Conservation (phyloP, 495 filamentous ascomycete genomes). For the Trichocladium uniseriatum region DNA sequence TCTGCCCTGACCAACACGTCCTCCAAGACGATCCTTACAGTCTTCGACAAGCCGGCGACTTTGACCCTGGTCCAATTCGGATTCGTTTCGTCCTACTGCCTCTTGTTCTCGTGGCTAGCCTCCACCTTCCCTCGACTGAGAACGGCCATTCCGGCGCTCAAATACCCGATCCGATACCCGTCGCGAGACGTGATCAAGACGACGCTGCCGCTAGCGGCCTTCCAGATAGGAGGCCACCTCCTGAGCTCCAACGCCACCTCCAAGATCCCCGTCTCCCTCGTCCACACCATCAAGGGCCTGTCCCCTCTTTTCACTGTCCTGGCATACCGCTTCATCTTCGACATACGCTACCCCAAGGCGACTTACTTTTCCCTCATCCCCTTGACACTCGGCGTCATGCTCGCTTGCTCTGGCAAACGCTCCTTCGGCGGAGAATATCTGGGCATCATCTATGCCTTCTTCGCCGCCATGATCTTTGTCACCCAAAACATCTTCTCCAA, state of each 20-base stretch:
- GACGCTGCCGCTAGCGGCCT: constrained; percentile 80
- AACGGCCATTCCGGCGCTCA: constrained; percentile 63
- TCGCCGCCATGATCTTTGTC: constrained; percentile 87
- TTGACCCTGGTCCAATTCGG: constrained; percentile 92
- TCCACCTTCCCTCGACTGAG: constrained; percentile 57
- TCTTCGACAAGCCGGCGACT: constrained; percentile 84
- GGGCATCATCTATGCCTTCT: constrained; percentile 77
- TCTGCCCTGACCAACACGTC: constrained; percentile 95
- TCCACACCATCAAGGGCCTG: constrained; percentile 99
- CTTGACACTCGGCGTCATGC: constrained; percentile 83
- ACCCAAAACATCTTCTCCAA: constrained; percentile 99
- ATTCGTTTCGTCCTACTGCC: constrained; percentile 83
- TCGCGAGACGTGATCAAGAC: constrained; percentile 75
- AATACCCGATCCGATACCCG: constrained; percentile 72
- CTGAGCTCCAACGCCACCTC: constrained; percentile 86
- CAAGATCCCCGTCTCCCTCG: constrained; percentile 89
- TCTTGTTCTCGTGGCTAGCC: constrained; percentile 66
- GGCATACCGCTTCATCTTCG: constrained; percentile 81
- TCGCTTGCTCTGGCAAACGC: constrained; percentile 80
- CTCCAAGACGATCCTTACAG: constrained; percentile 92
- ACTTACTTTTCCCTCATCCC: constrained; percentile 92
- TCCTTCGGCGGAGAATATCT: constrained; percentile 71
- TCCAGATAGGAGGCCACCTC: constrained; percentile 91
- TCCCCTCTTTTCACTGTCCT: constrained; percentile 93
- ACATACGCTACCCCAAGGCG: constrained; percentile 73